Evolutionary conservation across 2,329 filamentous ascomycete genomes (phyloP).

Genomic region (Aureobasidium uvarum): DNA sequence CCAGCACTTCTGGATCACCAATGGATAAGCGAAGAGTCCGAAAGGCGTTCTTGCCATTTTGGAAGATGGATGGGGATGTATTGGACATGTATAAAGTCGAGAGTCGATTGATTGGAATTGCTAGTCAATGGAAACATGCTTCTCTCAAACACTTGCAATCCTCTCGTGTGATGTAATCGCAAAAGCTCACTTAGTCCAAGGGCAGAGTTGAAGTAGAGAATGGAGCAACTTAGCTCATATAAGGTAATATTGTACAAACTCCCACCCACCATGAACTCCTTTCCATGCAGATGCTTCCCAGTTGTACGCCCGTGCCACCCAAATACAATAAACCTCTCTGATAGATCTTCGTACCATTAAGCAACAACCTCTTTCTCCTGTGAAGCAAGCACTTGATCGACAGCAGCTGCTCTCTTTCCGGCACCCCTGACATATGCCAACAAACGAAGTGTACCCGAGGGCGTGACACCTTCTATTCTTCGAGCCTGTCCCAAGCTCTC

Average conservation of each 20-base stretch:
- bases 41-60: not conserved
- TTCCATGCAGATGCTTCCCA: not conserved
- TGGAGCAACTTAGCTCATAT: not conserved
- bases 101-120: not conserved
- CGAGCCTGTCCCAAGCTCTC: constrained; percentile 87
- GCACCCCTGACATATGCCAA: constrained; percentile 59
- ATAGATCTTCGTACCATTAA: not conserved
- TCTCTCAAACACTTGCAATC: not conserved
- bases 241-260: not conserved
- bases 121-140: not conserved
- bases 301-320: not conserved
- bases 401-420: constrained; percentile 29
- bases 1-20: constrained; percentile 6
- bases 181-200: not conserved
- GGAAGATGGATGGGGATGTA: not conserved
- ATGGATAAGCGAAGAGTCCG: not conserved
- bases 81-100: not conserved
- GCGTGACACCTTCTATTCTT: constrained; percentile 74
- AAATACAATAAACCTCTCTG: not conserved
- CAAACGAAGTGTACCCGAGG: constrained; percentile 54
- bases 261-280: not conserved
- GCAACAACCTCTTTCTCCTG: constrained; percentile 3
- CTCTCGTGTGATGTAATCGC: not conserved
- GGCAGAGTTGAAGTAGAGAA: not conserved
- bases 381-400: constrained; percentile 13